Conservation (phyloP, 164 flowering plant genomes). For the Macadamia tetraphylla region DNA sequence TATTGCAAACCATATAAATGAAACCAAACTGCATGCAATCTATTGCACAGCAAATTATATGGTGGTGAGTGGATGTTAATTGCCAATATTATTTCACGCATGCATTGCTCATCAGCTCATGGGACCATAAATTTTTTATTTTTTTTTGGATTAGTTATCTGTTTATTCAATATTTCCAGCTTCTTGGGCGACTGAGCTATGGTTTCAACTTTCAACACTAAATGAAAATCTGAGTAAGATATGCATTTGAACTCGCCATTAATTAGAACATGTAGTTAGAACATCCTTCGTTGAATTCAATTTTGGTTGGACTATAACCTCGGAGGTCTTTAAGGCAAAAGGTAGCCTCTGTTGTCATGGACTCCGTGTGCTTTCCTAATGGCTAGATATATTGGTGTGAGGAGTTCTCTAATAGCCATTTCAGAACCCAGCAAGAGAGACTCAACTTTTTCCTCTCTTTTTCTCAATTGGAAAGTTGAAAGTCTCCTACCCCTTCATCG, state of each 20-base stretch:
- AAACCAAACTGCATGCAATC: no score
- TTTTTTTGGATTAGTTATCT: no score
- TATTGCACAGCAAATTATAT: no score
- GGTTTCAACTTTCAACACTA: no score
- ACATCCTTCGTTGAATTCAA: not conserved
- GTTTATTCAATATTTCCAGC: no score
- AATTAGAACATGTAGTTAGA: not conserved
- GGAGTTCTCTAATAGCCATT: constrained; percentile 12
- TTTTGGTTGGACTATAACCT: not conserved
- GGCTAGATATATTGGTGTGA: not conserved
- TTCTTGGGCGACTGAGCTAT: no score
- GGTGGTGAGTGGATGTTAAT: no score
- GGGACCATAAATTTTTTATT: no score
- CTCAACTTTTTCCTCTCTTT: constrained; percentile 25
- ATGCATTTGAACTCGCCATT: not conserved
- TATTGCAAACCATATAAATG: no score
- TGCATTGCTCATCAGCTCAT: no score
- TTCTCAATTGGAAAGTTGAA: constrained; percentile 18
- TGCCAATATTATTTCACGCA: no score
- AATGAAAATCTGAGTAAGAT: not conserved
- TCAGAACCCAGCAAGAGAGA: constrained; percentile 20
- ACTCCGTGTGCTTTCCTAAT: no score
- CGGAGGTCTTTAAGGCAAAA: not conserved
- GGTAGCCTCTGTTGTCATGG: not conserved
- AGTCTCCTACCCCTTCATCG: constrained; percentile 4